phyloP scores from a whole-genome alignment of 495 filamentous ascomycete genomes.

The Lophiostoma macrostomum region DNA sequence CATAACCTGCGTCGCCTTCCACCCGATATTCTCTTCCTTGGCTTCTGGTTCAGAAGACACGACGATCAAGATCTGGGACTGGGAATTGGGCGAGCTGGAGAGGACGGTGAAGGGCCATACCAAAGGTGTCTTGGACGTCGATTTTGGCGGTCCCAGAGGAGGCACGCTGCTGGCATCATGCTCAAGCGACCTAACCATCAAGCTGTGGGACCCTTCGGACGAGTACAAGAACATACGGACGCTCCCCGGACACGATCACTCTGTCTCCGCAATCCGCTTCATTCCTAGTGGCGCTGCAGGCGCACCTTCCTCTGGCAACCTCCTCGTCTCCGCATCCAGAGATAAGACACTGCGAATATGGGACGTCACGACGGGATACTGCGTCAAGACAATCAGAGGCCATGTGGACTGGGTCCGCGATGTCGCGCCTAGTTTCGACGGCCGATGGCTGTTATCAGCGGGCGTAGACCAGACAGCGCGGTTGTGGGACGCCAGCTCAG shows the following conservation, averaged over 20 bases:
- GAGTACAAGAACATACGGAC: conserved; percentile 96
- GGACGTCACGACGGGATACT: conserved; percentile 92
- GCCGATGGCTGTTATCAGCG: conserved; percentile 74
- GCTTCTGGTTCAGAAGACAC: conserved; percentile 88
- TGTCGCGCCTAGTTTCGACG: conserved; percentile 77
- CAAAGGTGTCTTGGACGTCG: conserved; percentile 82
- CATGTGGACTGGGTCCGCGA: conserved; percentile 90
- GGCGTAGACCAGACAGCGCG: conserved; percentile 79
- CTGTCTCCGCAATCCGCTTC: conserved; percentile 82
- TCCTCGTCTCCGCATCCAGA: conserved; percentile 75
- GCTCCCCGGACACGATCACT: conserved; percentile 89
- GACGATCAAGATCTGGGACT: conserved; percentile 96
- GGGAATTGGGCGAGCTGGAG: conserved; percentile 92
- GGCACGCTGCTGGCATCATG: conserved; percentile 87
- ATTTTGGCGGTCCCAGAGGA: conserved; percentile 85
- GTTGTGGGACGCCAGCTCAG: conserved; percentile 76
- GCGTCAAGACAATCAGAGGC: conserved; percentile 76
- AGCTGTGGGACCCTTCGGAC: conserved; percentile 91
- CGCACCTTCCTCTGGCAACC: conserved; percentile 63
- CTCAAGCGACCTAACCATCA: conserved; percentile 88
- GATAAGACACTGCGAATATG: conserved; percentile 85
- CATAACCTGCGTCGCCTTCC: conserved; percentile 89
- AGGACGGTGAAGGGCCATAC: conserved; percentile 91
- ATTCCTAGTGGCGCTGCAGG: conserved; percentile 75
- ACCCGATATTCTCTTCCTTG: conserved; percentile 86